Conservation (phyloP, 1,284 basidiomycete species). For the Lentinula novae-zelandiae region DNA sequence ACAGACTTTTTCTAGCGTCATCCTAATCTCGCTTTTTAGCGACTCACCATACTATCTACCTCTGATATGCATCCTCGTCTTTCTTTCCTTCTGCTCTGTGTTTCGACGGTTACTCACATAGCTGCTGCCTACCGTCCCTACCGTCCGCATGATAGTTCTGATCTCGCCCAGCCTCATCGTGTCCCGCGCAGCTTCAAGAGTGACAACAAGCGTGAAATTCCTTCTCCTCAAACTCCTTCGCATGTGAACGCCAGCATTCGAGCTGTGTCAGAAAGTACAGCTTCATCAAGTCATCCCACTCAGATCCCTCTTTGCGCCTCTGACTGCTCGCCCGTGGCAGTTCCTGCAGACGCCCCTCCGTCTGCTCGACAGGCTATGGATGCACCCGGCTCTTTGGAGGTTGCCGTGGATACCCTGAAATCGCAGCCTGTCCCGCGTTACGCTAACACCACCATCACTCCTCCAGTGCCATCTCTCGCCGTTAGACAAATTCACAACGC, state of each 20-base stretch:
- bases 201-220: neutral
- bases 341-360: neutral
- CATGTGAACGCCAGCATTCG: neutral
- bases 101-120: neutral
- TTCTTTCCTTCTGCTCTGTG: neutral
- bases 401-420: too few species aligned
- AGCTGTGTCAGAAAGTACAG: neutral
- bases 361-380: neutral
- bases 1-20: constrained; percentile 3
- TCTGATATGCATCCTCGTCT: neutral
- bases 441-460: neutral
- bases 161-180: constrained; percentile 1
- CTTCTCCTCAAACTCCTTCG: neutral
- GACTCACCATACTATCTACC: neutral
- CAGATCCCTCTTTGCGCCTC: neutral
- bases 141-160: neutral
- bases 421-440: neutral
- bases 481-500: constrained; percentile 8
- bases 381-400: neutral
- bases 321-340: neutral
- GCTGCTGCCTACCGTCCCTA: constrained; percentile 1
- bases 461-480: neutral
- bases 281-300: neutral
- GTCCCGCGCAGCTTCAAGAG: neutral
- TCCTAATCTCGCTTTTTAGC: neutral